A percentile compares a stretch with the other conserved stretches of the same genome.
Evolutionary conservation across 2,329 filamentous ascomycete genomes (phyloP).

Genomic region (Phialophora tarda): DNA sequence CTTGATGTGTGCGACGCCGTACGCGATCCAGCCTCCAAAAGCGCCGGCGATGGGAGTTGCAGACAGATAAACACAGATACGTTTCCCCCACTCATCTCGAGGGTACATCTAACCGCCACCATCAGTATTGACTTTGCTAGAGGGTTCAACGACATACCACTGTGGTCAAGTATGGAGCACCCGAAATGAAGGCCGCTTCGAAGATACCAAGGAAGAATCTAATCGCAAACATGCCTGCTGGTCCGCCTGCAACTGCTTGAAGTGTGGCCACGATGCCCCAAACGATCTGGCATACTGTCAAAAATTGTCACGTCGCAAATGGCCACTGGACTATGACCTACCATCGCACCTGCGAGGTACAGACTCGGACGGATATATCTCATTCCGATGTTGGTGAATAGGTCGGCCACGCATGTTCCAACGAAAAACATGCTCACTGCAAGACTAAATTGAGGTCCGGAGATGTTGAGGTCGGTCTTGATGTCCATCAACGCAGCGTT

Average conservation of each 20-base stretch:
- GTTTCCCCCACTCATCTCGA: constrained; percentile 25
- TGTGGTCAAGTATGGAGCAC: constrained; percentile 27
- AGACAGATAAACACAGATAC: constrained; percentile 25
- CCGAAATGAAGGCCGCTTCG: constrained; percentile 25
- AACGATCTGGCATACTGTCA: constrained; percentile 1
- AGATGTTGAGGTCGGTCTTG: constrained; percentile 23
- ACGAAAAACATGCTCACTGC: constrained; percentile 31
- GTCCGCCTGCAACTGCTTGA: constrained; percentile 22
- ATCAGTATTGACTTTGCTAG: neutral
- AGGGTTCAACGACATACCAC: constrained; percentile 9
- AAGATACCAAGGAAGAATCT: constrained; percentile 28
- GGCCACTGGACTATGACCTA: neutral
- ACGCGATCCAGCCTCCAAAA: constrained; percentile 48
- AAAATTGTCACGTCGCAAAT: neutral
- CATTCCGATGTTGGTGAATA: constrained; percentile 30
- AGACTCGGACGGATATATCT: constrained; percentile 27
- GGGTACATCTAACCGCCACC: constrained; percentile 12
- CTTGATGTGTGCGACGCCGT: constrained; percentile 55
- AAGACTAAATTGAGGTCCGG: constrained; percentile 22
- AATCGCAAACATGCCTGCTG: constrained; percentile 22
- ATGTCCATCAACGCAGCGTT: constrained; percentile 28
- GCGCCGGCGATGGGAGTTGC: constrained; percentile 27
- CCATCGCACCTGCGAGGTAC: constrained; percentile 27
- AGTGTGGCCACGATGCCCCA: constrained; percentile 27
- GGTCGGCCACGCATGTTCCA: constrained; percentile 25